Percentiles rank a stretch among this genome's conserved stretches.
Evolutionary conservation across 2,329 filamentous ascomycete genomes (phyloP).

Genomic region (Podosphaera fusca): DNA sequence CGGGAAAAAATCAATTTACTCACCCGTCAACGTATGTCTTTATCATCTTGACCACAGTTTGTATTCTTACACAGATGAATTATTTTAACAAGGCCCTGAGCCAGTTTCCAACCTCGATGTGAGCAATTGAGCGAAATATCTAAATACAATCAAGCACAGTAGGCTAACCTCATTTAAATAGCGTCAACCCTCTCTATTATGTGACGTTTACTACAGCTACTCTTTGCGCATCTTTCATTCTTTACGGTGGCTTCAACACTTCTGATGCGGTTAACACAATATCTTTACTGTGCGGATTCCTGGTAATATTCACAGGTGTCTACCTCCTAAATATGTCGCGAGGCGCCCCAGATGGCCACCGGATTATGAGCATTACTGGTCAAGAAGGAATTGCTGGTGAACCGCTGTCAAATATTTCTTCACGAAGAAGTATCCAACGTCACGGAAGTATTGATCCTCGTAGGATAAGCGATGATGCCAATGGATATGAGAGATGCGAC

Average conservation of each 20-base stretch:
- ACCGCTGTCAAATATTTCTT: conserved; percentile 70
- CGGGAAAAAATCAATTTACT: conserved; percentile 82
- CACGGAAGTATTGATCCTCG: conserved; percentile 44
- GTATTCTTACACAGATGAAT: conserved; percentile 98
- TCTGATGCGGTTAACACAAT: conserved; percentile 78
- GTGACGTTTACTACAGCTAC: conserved; percentile 93
- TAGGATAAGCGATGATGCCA: conserved; percentile 37
- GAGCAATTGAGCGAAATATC: conserved; percentile 19
- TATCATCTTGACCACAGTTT: conserved; percentile 74
- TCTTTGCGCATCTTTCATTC: conserved; percentile 80
- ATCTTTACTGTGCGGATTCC: conserved; percentile 76
- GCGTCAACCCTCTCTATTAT: conserved; percentile 66
- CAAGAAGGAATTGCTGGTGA: conserved; percentile 75
- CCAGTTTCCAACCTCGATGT: conserved; percentile 96
- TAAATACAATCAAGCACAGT: conserved; percentile 1
- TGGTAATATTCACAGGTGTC: conserved; percentile 85
- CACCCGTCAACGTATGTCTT: conserved; percentile 96
- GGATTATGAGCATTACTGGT: conserved; percentile 34
- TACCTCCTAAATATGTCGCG: conserved; percentile 93
- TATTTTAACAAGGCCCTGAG: conserved; percentile 98
- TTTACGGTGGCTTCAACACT: conserved; percentile 92
- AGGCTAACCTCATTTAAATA: conserved; percentile 13
- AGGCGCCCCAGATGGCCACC: conserved; percentile 62
- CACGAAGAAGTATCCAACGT: conserved; percentile 79
- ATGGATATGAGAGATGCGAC: conserved; percentile 35